phyloP scores from a whole-genome alignment of 2,329 filamentous ascomycete species.

The Aspergillus glaucus region DNA sequence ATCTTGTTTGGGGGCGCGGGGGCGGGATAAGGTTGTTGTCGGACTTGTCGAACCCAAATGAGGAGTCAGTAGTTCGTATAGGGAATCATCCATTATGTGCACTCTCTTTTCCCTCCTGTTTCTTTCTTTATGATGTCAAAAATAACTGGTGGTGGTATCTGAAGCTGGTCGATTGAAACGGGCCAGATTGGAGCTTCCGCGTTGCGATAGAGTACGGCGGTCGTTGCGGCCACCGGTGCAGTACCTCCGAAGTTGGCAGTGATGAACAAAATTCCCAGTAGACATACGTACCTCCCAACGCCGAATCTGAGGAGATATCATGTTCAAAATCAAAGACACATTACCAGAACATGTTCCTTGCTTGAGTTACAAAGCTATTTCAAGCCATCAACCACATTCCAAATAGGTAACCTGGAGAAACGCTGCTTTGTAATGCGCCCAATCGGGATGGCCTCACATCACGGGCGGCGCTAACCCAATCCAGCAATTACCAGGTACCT shows the following conservation, averaged over 20 bases:
- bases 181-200: constrained; percentile 6
- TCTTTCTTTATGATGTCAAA: neutral
- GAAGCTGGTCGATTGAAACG: constrained; percentile 7
- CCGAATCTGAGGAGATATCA: too few species aligned
- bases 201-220: constrained; percentile 13
- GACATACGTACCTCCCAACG: too few species aligned
- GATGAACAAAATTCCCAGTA: too few species aligned
- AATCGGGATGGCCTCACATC: constrained; percentile 7
- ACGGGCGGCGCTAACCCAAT: constrained; percentile 4
- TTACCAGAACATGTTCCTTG: too few species aligned
- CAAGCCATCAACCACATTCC: too few species aligned
- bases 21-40: constrained; percentile 1
- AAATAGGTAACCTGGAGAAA: too few species aligned
- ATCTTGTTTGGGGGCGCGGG: constrained; percentile 12
- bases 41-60: constrained; percentile 46
- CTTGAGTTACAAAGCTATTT: too few species aligned
- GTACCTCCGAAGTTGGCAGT: constrained; percentile 12
- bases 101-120: neutral
- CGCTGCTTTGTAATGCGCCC: neutral
- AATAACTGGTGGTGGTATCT: constrained; percentile 8
- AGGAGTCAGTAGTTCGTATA: constrained; percentile 66
- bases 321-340: too few species aligned
- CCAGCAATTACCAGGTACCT: constrained; percentile 2
- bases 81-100: constrained; percentile 57
- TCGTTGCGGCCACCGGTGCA: constrained; percentile 26